These are phyloP conservation scores for Colletotrichum filicis DNA, from an alignment of 2,329 filamentous ascomycete species.

Conservation along the genomic window DNA sequence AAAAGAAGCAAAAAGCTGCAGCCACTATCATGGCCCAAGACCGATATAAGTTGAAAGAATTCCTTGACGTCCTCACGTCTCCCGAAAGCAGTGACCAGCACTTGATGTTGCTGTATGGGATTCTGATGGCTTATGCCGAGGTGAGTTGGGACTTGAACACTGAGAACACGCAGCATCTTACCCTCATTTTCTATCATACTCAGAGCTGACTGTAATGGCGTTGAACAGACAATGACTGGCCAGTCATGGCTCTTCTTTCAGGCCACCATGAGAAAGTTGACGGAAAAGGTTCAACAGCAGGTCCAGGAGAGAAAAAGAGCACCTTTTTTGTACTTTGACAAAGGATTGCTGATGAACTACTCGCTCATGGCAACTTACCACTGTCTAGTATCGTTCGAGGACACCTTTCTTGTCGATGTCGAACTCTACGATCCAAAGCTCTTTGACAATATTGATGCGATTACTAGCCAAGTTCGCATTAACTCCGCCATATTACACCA, in stretches of 20 bases:
- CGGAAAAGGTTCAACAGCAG: background rate
- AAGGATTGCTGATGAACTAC: conserved; percentile 13
- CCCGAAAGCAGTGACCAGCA: conserved; percentile 16
- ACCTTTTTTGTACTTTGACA: conserved; percentile 18
- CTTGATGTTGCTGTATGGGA: conserved; percentile 14
- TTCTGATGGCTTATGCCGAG: conserved; percentile 16
- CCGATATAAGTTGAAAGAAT: background rate
- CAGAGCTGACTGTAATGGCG: background rate
- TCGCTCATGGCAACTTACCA: background rate
- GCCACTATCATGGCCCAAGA: background rate
- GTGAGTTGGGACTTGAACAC: background rate
- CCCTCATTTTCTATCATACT: background rate
- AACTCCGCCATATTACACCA: conserved; percentile 26
- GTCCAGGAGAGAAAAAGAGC: background rate
- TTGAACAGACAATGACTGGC: conserved; percentile 9
- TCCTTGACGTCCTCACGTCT: conserved; percentile 5
- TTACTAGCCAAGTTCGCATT: background rate
- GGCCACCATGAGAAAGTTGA: background rate
- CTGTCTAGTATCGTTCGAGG: conserved; percentile 1
- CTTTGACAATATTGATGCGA: conserved; percentile 8
- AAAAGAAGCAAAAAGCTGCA: background rate
- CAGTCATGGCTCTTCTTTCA: conserved; percentile 10
- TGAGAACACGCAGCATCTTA: background rate
- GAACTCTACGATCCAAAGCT: conserved; percentile 15
- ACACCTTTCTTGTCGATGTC: background rate